Evolutionary conservation across 2,329 filamentous ascomycete species (phyloP).

Genomic region (Aspergillus awamori): DNA sequence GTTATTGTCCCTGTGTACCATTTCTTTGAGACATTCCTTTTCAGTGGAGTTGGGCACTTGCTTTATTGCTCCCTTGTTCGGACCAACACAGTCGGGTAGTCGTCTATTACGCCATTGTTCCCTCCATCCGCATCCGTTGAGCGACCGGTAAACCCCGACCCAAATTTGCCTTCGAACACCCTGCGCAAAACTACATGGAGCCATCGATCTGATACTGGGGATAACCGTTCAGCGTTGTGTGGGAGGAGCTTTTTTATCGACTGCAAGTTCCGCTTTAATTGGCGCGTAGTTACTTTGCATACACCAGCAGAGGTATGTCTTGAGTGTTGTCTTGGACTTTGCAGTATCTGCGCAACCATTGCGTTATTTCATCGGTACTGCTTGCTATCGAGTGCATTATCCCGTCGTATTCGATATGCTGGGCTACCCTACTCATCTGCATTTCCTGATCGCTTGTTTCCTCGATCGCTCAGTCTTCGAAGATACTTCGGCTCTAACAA

Average conservation of each 20-base stretch:
- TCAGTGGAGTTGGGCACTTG: neutral
- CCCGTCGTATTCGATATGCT: neutral
- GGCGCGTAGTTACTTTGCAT: neutral
- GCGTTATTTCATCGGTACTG: neutral
- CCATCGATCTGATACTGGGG: neutral
- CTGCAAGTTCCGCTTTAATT: neutral
- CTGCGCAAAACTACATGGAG: slow-evolving; percentile 1
- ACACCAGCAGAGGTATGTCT: neutral
- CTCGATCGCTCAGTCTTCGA: neutral
- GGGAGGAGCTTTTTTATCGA: neutral
- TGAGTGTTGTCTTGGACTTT: neutral
- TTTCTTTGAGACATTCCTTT: neutral
- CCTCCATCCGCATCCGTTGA: slow-evolving; percentile 8
- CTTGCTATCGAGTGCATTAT: neutral
- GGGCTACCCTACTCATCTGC: neutral
- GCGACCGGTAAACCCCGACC: slow-evolving; percentile 4
- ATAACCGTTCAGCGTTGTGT: neutral
- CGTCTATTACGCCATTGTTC: slow-evolving; percentile 7
- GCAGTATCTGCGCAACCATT: neutral
- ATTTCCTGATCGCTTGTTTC: neutral
- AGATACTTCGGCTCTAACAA: slow-evolving; percentile 4
- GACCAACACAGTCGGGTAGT: neutral
- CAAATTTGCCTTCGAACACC: neutral
- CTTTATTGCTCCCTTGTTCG: neutral
- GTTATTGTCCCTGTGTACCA: slow-evolving; percentile 7